Base-by-base conservation (phyloP, 75 land plant species). In the Isoetes taiwanensis region DNA sequence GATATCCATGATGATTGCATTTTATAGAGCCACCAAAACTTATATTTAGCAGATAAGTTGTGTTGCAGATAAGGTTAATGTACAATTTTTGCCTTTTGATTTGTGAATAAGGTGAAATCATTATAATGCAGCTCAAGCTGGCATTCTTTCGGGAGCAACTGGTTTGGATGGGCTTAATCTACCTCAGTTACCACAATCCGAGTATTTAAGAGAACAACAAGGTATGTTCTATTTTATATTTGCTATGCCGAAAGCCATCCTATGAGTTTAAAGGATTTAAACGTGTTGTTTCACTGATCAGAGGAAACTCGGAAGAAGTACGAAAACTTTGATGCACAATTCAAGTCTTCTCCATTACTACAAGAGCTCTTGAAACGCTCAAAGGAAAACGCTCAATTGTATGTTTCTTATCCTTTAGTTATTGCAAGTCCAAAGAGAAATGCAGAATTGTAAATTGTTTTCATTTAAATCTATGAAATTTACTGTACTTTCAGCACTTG, bases 101-200 rank as follows among this genome's bases (percentile, higher is more conserved):
- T n/a, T n/a, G n/a, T n/a, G n/a, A n/a, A n/a, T n/a, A n/a, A n/a
- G n/a, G n/a, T n/a, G n/a, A n/a, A n/a, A n/a, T n/a, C n/a, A n/a
- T n/a, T n/a, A n/a, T n/a, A n/a, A n/a, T 90, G 79, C 81, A 90
- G 96, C 72, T 56, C 54, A 82, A 37, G 96, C 96, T 42, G 96
- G 96, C 43, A 43, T 90, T 30, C 30, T 90, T 4, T 82, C 96
- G 24, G 96, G 96, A 29, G 75, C 56, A 30, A 28, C 82, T 34
- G 96, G 96, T 14, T 52, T 90, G 38, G 96, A 90, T 52, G 80
- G 91, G 4, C 34, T 90, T 41, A 77, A 85, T 48, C 72, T 78
- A 50, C 96, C 96, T 43, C 28, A 78, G 54, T 31, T 90, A 10
- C 86, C 91, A 32, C 46, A 68, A 57, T 59, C 90, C 28, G 93